phyloP scores from a whole-genome alignment of 768 basidiomycete genomes.

The Boletus tylopilopsis region DNA sequence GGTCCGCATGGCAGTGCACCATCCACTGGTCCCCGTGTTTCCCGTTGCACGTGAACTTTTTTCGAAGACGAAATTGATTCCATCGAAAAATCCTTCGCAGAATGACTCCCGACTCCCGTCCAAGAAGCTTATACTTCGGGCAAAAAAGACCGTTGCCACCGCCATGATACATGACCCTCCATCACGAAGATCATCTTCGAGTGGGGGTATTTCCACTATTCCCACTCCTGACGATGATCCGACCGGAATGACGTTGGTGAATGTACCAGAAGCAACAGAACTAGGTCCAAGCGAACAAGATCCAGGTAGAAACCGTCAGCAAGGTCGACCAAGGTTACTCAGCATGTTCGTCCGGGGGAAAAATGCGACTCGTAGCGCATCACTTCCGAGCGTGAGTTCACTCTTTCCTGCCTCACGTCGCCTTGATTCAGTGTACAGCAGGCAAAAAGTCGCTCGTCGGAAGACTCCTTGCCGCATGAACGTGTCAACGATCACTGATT shows the following conservation, averaged over 20 bases:
- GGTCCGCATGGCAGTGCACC: conserved; percentile 80
- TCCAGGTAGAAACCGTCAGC: conserved; percentile 14
- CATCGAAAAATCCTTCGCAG: conserved; percentile 34
- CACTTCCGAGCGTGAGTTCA: conserved; percentile 13
- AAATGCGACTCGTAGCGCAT: conserved; percentile 3
- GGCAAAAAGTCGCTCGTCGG: conserved; percentile 6
- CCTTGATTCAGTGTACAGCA: neutral
- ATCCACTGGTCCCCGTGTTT: conserved; percentile 71
- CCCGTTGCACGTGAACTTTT: conserved; percentile 77
- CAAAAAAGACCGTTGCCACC: conserved; percentile 15
- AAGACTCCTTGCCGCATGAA: neutral
- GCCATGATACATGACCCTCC: conserved; percentile 9
- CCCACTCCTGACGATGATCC: conserved; percentile 9
- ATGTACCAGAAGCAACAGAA: conserved; percentile 41
- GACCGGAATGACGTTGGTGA: conserved; percentile 33
- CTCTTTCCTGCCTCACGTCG: neutral
- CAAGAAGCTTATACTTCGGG: conserved; percentile 19
- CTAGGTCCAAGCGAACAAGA: conserved; percentile 13
- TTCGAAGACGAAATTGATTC: conserved; percentile 71
- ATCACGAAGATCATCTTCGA: conserved; percentile 24
- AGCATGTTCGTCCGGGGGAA: conserved; percentile 27
- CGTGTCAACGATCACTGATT: conserved; percentile 3
- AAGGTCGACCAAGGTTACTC: conserved; percentile 30
- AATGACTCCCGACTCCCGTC: conserved; percentile 24
- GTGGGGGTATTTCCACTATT: conserved; percentile 1